Evolutionary conservation across 2,329 filamentous ascomycete genomes (phyloP).

Genomic region (Chaetomium olivaceum): DNA sequence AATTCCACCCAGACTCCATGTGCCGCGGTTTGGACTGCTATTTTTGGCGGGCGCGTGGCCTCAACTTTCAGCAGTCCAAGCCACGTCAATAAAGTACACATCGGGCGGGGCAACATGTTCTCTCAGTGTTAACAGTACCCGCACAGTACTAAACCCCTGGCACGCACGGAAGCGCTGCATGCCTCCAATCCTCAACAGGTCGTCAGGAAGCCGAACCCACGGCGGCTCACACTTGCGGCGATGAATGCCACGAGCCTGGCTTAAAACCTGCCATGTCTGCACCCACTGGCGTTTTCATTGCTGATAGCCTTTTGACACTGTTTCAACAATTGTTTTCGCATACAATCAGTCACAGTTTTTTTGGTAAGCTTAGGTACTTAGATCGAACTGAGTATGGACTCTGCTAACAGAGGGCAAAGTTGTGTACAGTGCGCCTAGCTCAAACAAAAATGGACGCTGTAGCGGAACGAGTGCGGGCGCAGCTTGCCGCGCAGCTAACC

Average conservation of each 20-base stretch:
- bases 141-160: constrained; percentile 7
- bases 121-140: constrained; percentile 6
- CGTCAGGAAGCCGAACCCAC: constrained; percentile 13
- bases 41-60: neutral
- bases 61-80: constrained; percentile 4
- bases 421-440: constrained; percentile 4
- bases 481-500: constrained; percentile 3
- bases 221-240: constrained; percentile 12
- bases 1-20: constrained; percentile 7
- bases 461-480: constrained; percentile 8
- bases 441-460: constrained; percentile 5
- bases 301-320: constrained; percentile 12
- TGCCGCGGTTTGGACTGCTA: constrained; percentile 10
- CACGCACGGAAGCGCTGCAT: neutral
- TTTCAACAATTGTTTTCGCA: constrained; percentile 17
- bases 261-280: constrained; percentile 17
- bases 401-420: neutral
- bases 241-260: constrained; percentile 19
- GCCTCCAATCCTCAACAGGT: constrained; percentile 12
- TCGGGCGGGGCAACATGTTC: constrained; percentile 8
- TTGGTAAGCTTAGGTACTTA: constrained; percentile 16
- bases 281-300: constrained; percentile 12
- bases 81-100: neutral
- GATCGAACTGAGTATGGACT: constrained; percentile 16
- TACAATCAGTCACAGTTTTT: constrained; percentile 12